Base-by-base conservation (phyloP, 805 yeast species). In the Kluyveromyces siamensis region DNA sequence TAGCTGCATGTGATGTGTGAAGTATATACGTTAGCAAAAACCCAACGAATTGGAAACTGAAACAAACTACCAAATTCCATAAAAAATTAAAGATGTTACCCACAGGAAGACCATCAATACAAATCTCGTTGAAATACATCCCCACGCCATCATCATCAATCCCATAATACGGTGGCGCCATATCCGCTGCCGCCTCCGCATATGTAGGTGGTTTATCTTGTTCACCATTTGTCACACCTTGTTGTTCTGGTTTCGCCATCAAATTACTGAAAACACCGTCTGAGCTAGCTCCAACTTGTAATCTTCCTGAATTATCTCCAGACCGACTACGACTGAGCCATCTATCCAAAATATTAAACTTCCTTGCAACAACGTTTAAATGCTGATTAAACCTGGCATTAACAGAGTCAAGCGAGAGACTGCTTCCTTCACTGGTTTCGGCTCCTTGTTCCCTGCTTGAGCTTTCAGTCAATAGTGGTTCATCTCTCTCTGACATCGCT, bases 111-210 rank as follows among this genome's bases (percentile, higher is more conserved):
- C 97, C 98, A 56, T 91, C 96, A 33, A 93, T 88, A 66, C 87
- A 87, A 17, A 93, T 83, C 65, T 91, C 98, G 61, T 93, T 97
- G 48, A 79, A 82, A 57, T 79, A 83, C 54, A 66, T 50, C 27
- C 60, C 66, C 36, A 72, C 74, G 65, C 72, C 71, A 8, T 83
- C 88, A 6, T 95, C 86, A 6, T 87, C 78, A 61, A 89, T 75
- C 40, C 93, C 99, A 95, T 97, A 93, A 67, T 93, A 93, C 38
- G 96, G 96, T 0, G 99, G 99, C 0, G 95, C 81, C 14, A 93
- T 79, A 63, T 93, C 99, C 2, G 88, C 84, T 0, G 96, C 87
- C 0, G 96, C 98, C 62, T 90, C 98, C 49, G 87, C 96, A 67
- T 93, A 93, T 0, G 95, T 74, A 2, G 98, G 98, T 18, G 87